phyloP scores from a whole-genome alignment of 495 filamentous ascomycete species.

The Penicillium chermesinum region DNA sequence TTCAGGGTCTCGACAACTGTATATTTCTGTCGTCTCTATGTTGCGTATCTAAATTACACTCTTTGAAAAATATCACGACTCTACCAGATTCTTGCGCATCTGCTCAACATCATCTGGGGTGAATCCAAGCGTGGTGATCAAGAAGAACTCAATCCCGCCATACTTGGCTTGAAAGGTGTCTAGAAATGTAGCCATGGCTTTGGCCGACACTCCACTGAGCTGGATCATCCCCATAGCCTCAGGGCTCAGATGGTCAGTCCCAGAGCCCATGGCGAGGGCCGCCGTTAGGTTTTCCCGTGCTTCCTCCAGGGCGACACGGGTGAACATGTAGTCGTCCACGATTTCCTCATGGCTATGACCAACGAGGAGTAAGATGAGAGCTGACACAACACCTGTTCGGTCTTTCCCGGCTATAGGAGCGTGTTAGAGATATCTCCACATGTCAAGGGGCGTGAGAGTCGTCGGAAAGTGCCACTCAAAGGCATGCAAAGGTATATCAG shows the following conservation, averaged over 20 bases:
- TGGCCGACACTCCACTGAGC: constrained; percentile 22
- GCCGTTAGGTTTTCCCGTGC: constrained; percentile 19
- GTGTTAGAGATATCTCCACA: neutral
- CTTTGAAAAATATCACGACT: neutral
- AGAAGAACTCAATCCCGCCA: constrained; percentile 18
- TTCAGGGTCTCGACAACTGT: too few relatives aligned
- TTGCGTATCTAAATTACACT: neutral
- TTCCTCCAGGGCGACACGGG: constrained; percentile 25
- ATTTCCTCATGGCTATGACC: constrained; percentile 42
- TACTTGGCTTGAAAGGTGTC: constrained; percentile 22
- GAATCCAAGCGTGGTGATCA: constrained; percentile 21
- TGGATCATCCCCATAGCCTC: constrained; percentile 25
- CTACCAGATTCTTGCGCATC: constrained; percentile 17
- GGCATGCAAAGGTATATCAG: neutral
- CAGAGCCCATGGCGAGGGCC: constrained; percentile 17
- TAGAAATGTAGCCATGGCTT: constrained; percentile 28
- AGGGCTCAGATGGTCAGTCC: constrained; percentile 16
- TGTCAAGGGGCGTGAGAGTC: neutral
- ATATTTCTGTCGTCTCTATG: neutral
- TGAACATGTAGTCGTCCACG: constrained; percentile 44
- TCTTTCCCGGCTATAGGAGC: constrained; percentile 52
- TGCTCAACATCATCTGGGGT: constrained; percentile 5
- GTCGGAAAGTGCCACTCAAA: neutral
- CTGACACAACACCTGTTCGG: constrained; percentile 57
- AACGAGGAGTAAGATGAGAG: constrained; percentile 51